phyloP scores from a whole-genome alignment of 2,329 filamentous ascomycete genomes.

The Dichotomopilus funicola region DNA sequence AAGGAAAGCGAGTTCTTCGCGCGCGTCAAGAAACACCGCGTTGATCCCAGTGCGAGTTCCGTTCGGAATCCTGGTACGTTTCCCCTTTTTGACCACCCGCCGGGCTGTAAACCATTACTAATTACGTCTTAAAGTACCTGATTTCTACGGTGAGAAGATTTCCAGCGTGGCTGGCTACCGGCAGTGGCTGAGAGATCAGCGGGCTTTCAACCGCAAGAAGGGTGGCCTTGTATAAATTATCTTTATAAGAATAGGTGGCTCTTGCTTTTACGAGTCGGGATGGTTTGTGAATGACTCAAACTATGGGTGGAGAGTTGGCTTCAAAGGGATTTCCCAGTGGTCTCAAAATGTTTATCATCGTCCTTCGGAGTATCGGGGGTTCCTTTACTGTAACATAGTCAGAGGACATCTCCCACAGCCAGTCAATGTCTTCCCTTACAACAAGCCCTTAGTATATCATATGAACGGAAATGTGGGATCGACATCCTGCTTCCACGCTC shows the following conservation, averaged over 20 bases:
- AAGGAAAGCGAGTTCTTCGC: constrained; percentile 95
- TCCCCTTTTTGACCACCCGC: neutral
- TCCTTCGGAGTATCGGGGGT: constrained; percentile 12
- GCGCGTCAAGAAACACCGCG: constrained; percentile 83
- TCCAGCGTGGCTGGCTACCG: constrained; percentile 85
- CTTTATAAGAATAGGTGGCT: neutral
- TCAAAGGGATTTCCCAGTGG: neutral
- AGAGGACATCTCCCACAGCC: constrained; percentile 13
- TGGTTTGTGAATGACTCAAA: neutral
- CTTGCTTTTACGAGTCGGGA: constrained; percentile 8
- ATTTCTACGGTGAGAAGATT: constrained; percentile 99
- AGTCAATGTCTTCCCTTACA: constrained; percentile 16
- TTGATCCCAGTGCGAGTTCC: constrained; percentile 83
- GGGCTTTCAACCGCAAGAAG: constrained; percentile 92
- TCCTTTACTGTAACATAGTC: constrained; percentile 19
- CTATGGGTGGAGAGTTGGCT: neutral
- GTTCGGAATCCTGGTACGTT: constrained; percentile 70
- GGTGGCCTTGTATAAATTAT: constrained; percentile 44
- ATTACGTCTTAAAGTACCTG: constrained; percentile 57
- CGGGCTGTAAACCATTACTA: neutral
- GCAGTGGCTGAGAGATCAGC: constrained; percentile 95
- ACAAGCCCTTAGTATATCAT: constrained; percentile 22
- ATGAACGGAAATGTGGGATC: constrained; percentile 52
- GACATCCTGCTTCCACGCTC: constrained; percentile 64
- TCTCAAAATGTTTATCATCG: neutral